Evolutionary conservation across 805 yeast genomes (phyloP), one percentile per base, ranked within the genome.

Genomic region (Cyberlindnera sargentensis): DNA sequence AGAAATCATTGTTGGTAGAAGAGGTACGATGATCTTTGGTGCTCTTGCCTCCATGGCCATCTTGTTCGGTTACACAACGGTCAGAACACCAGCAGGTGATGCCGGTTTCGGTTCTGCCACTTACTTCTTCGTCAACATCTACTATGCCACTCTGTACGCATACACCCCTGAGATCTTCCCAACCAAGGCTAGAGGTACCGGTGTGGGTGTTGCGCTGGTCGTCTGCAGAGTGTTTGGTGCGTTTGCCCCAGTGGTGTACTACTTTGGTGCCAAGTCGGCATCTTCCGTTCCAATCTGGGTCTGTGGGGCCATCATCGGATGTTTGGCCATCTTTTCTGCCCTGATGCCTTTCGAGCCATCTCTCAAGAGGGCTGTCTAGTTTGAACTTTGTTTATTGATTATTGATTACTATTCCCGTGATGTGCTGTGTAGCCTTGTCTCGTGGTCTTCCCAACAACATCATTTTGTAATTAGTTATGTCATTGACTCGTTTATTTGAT

Each of bases 81-180:
- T 80, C 9, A 71, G 73, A 57, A 70, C 80, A 0, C 65, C 75
- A 37, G 63, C 32, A 10, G 74, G 70, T 59, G 78, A 76, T 56
- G 78, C 81, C 39, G 74, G 70, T 5, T 66, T 71, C 40, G 64
- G 68, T 31, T 60, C 73, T 9, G 72, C 73, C 31, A 75, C 82
- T 20, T 76, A 74, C 47, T 60, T 71, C 55, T 65, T 67, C 44
- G 53, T 71, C 45, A 66, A 70, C 58, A 65, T 77, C 44, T 75
- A 75, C 55, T 79, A 76, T 56, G 82, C 80, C 4, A 73, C 75
- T 24, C 61, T 80, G 23, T 80, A 78, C 53, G 85, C 84, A 4
- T 79, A 77, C 55, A 78, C 84, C 3, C 86, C 85, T 0, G 84
- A 80, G 55, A 74, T 76, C 25, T 70, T 80, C 58, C 80, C 80